A percentile compares a stretch with the other conserved stretches of the same genome.
These are phyloP conservation scores for Neolentinus lepideus DNA, from an alignment of 1,284 basidiomycete genomes.

Conservation along the genomic window DNA sequence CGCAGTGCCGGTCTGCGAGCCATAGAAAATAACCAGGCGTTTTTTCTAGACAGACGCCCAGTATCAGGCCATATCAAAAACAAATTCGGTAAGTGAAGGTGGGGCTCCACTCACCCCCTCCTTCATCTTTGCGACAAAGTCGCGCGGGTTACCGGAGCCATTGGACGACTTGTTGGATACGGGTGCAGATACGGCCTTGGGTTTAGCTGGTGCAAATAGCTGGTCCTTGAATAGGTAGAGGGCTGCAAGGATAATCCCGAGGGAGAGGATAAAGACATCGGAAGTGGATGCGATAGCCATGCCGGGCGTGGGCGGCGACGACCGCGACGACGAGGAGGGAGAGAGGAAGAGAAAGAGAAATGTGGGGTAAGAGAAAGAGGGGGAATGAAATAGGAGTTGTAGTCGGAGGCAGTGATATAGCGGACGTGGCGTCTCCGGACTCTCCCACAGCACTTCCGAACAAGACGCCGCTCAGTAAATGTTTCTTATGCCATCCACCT, in stretches of 20 bases:
- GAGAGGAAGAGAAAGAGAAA: slow-evolving; percentile 18
- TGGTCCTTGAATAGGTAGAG: slow-evolving; percentile 77
- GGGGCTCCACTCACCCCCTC: slow-evolving; percentile 75
- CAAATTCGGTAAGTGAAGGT: neutral
- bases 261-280: slow-evolving; percentile 60
- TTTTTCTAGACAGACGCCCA: slow-evolving; percentile 62
- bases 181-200: slow-evolving; percentile 42
- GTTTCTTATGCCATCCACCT: neutral
- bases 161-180: slow-evolving; percentile 38
- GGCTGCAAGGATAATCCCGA: slow-evolving; percentile 67
- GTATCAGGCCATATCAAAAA: slow-evolving; percentile 8
- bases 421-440: slow-evolving; percentile 5
- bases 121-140: slow-evolving; percentile 90
- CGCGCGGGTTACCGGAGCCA: slow-evolving; percentile 76
- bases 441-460: neutral
- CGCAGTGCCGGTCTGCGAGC: slow-evolving; percentile 94
- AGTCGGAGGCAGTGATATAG: slow-evolving; percentile 6
- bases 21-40: slow-evolving; percentile 91
- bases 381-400: slow-evolving; percentile 9
- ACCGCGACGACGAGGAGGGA: slow-evolving; percentile 22
- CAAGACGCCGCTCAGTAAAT: neutral
- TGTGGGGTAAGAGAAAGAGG: slow-evolving; percentile 1
- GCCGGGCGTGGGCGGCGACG: slow-evolving; percentile 11
- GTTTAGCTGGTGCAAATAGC: slow-evolving; percentile 56
- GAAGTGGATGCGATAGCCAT: slow-evolving; percentile 46